These are phyloP conservation scores for Leucoagaricus sp. DNA, from an alignment of 1,284 basidiomycete genomes.

Conservation along the genomic window DNA sequence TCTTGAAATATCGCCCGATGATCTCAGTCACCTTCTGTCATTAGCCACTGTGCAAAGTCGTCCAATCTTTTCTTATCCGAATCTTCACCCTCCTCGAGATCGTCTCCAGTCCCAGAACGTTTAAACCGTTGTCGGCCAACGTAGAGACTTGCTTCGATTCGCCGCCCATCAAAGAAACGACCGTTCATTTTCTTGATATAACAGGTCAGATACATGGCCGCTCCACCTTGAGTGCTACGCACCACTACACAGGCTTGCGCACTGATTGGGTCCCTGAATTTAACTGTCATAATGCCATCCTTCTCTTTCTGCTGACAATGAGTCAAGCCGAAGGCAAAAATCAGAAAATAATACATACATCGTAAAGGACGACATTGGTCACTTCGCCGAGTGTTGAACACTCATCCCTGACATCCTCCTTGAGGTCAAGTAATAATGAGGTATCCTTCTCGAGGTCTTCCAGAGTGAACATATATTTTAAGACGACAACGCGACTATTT, in stretches of 20 bases:
- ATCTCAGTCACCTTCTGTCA: slow-evolving; percentile 68
- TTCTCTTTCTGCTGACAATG: slow-evolving; percentile 71
- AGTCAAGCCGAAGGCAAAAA: slow-evolving; percentile 9
- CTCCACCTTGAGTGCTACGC: slow-evolving; percentile 35
- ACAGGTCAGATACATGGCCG: slow-evolving; percentile 7
- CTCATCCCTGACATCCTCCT: slow-evolving; percentile 96
- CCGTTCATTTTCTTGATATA: slow-evolving; percentile 88
- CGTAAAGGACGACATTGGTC: slow-evolving; percentile 95
- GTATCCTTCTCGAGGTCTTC: slow-evolving; percentile 89
- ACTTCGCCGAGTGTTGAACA: slow-evolving; percentile 92
- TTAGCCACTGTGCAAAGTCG: slow-evolving; percentile 86
- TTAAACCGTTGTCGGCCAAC: slow-evolving; percentile 82
- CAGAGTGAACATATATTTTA: slow-evolving; percentile 95
- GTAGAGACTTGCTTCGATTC: slow-evolving; percentile 82
- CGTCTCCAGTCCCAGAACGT: slow-evolving; percentile 66
- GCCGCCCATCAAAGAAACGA: slow-evolving; percentile 86
- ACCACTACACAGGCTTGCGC: slow-evolving; percentile 90
- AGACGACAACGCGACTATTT: slow-evolving; percentile 81
- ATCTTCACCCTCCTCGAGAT: slow-evolving; percentile 63
- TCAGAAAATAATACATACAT: slow-evolving; percentile 60
- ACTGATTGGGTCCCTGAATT: slow-evolving; percentile 86
- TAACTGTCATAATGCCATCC: slow-evolving; percentile 95
- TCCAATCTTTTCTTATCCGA: slow-evolving; percentile 84
- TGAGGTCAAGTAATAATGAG: slow-evolving; percentile 87
- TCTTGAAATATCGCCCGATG: neutral